A percentile compares a stretch with the other conserved stretches of the same genome.
Conservation (phyloP, 2,329 filamentous ascomycete genomes). For the Fusarium coicis region DNA sequence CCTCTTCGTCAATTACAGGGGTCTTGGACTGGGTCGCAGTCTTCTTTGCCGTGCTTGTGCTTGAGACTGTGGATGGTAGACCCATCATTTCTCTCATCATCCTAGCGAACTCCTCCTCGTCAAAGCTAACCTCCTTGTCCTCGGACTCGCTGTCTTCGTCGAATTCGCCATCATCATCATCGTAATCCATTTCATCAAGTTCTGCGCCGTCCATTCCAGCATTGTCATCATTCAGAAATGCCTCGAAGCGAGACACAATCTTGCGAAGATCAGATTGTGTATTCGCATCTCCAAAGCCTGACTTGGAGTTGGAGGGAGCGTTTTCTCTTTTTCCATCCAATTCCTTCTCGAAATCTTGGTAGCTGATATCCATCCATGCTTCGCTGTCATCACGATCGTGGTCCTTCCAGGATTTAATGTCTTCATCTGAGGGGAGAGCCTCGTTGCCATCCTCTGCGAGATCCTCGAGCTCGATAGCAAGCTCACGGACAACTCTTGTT, state of each 20-base stretch:
- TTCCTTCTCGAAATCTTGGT: constrained; percentile 87
- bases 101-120: constrained; percentile 83
- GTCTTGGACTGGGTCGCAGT: neutral
- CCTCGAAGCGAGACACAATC: constrained; percentile 93
- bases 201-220: constrained; percentile 84
- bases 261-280: constrained; percentile 83
- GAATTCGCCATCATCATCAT: constrained; percentile 61
- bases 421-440: constrained; percentile 74
- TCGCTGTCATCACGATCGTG: constrained; percentile 79
- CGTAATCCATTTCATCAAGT: constrained; percentile 75
- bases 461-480: constrained; percentile 81
- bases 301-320: constrained; percentile 48
- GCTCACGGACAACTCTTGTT: constrained; percentile 76
- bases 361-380: constrained; percentile 91
- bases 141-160: constrained; percentile 71
- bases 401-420: constrained; percentile 77
- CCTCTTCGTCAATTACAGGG: constrained; percentile 59
- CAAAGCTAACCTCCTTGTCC: constrained; percentile 80
- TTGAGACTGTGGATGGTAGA: constrained; percentile 52
- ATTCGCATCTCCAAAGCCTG: constrained; percentile 72
- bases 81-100: constrained; percentile 97
- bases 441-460: constrained; percentile 75
- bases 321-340: constrained; percentile 63
- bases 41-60: neutral
- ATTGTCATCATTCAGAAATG: constrained; percentile 87